Conservation (phyloP, 2,329 filamentous ascomycete genomes). For the Monilinia polystroma region DNA sequence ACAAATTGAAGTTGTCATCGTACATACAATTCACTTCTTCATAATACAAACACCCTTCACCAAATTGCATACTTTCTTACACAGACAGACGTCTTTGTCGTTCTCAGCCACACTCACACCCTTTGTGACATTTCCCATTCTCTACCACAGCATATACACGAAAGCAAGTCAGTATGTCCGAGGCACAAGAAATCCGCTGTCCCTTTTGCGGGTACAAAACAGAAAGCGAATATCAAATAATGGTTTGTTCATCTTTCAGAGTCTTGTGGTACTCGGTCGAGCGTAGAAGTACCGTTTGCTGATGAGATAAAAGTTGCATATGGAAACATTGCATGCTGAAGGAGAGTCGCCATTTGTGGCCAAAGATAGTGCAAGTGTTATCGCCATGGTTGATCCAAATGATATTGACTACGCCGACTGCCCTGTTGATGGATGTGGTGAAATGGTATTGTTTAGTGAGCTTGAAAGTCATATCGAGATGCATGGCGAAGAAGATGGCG, state of each 20-base stretch:
- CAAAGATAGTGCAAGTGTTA: constrained; percentile 35
- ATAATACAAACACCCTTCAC: not conserved
- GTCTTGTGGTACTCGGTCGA: constrained; percentile 22
- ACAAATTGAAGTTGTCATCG: too few species aligned
- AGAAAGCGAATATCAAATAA: constrained; percentile 43
- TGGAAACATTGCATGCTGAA: constrained; percentile 40
- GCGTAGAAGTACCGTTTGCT: constrained; percentile 13
- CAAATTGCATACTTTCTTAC: not conserved
- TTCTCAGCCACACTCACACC: constrained; percentile 4
- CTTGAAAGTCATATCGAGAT: constrained; percentile 60
- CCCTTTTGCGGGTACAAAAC: constrained; percentile 45
- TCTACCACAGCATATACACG: not conserved
- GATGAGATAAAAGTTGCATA: constrained; percentile 34
- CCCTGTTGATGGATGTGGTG: constrained; percentile 57
- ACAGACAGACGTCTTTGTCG: not conserved
- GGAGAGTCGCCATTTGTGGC: constrained; percentile 38
- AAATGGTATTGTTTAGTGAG: constrained; percentile 53
- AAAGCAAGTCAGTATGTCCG: constrained; percentile 4
- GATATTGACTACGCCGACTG: constrained; percentile 51
- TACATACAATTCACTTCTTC: not conserved
- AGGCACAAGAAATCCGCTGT: constrained; percentile 35
- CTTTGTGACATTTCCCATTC: constrained; percentile 13
- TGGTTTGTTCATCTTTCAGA: constrained; percentile 37
- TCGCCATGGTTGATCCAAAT: constrained; percentile 33
- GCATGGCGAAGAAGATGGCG: constrained; percentile 43